These are phyloP conservation scores for Calonectria leucothoes DNA, from an alignment of 2,329 filamentous ascomycete genomes.

Conservation along the genomic window DNA sequence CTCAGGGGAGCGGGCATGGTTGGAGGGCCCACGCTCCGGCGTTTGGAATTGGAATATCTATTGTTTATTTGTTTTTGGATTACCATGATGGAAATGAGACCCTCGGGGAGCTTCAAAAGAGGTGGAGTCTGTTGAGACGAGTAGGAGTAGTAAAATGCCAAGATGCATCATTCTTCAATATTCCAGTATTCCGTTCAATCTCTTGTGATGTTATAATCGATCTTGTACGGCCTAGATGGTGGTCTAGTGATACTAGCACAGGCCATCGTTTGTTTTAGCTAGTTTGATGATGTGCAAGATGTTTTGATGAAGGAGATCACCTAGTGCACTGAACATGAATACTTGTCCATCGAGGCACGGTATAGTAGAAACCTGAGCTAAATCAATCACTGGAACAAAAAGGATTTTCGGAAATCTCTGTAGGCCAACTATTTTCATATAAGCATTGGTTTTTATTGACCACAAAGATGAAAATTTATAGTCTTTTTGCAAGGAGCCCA, in stretches of 20 bases:
- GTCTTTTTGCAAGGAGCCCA: too few species aligned
- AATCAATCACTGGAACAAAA: too few species aligned
- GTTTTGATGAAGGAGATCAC: not conserved
- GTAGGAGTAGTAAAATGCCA: constrained; percentile 40
- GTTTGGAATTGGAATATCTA: constrained; percentile 31
- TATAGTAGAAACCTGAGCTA: too few species aligned
- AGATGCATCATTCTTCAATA: constrained; percentile 26
- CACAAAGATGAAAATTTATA: too few species aligned
- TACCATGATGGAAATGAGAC: constrained; percentile 42
- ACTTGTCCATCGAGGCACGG: too few species aligned
- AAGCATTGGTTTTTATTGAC: too few species aligned
- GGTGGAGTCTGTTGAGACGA: constrained; percentile 32
- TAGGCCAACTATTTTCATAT: too few species aligned
- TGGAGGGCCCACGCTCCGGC: constrained; percentile 36
- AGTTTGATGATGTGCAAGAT: not conserved
- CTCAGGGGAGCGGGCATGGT: constrained; percentile 33
- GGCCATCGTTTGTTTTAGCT: not conserved
- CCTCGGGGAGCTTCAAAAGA: constrained; percentile 35
- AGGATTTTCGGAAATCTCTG: too few species aligned
- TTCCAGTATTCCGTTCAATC: not conserved
- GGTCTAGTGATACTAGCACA: not conserved
- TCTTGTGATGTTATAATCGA: not conserved
- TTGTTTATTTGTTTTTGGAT: constrained; percentile 31
- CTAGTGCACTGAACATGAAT: too few species aligned
- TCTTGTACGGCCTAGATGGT: not conserved